Evolutionary conservation across 495 filamentous ascomycete genomes (phyloP), one percentile per base, ranked within the genome.

Genomic region (Daldinia grandis): DNA sequence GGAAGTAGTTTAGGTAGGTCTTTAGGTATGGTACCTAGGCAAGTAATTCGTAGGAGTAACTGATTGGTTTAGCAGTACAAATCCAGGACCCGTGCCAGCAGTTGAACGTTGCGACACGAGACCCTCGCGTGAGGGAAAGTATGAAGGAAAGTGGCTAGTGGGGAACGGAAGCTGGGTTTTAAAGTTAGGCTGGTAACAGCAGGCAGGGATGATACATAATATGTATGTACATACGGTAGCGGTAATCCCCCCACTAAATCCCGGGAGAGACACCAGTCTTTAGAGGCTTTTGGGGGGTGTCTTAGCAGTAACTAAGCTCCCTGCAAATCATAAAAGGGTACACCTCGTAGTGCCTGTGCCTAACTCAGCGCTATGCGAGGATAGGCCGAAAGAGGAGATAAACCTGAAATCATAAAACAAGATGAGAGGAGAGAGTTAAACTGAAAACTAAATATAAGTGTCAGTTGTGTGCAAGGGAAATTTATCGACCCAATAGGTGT

Each of bases 111-210:
- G 76, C 67, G 65, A 75, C 65, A 72, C 73, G 69, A 69, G 73
- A 69, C 68, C 60, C 63, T 70, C 68, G 68, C 63, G 69, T 72
- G 73, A 73, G 64, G 66, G 66, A 68, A 37, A 37, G 42, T 47
- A 47, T 72, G 73, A 73, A 61, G 66, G 63, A 44, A 64, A 68
- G 66, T 71, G 72, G 69, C 66, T 72, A 63, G 72, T 76, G 74
- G 74, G 54, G 74, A 72, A 71, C 61, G 70, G 70, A 73, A 72
- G 64, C 67, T 67, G 50, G 71, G 66, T 58, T 55, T 73, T 75
- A 62, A 68, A 67, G 71, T 72, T 72, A 68, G 64, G 64, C 64
- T 72, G 64, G 64, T 68, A 69, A 58, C 53, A 74, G 27, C 33
- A 38, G 47, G 30, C 71, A 70, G 44, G 71, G 71, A 74, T 73